A percentile compares a stretch with the other conserved stretches of the same genome.
Evolutionary conservation across 83 land plant species (phyloP).

Genomic region (Isoetes engelmannii): DNA sequence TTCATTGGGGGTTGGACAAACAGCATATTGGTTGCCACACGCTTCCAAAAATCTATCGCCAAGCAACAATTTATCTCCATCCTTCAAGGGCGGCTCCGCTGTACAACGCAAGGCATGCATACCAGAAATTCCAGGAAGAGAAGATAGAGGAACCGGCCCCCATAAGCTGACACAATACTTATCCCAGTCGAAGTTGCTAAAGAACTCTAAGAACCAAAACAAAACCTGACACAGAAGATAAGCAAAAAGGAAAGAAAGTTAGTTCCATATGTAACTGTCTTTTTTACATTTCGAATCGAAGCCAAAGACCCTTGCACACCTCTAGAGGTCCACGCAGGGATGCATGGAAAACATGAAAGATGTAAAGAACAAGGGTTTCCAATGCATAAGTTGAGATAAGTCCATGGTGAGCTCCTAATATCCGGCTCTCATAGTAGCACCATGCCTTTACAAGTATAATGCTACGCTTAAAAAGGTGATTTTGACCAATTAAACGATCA

Average conservation of each 20-base stretch:
- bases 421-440: slow-evolving; percentile 99
- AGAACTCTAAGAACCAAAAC: slow-evolving; percentile 78
- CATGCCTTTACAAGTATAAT: slow-evolving; percentile 96
- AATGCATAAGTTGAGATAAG: slow-evolving; percentile 96
- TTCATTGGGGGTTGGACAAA: slow-evolving; percentile 49
- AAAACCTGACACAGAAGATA: slow-evolving; percentile 48
- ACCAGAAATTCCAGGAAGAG: slow-evolving; percentile 75
- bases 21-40: slow-evolving; percentile 58
- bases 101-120: slow-evolving; percentile 17
- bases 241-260: too few species aligned
- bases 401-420: slow-evolving; percentile 94
- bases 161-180: slow-evolving; percentile 82
- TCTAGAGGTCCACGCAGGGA: slow-evolving; percentile 90
- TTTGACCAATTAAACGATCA: slow-evolving; percentile 65
- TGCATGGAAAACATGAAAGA: slow-evolving; percentile 89
- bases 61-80: slow-evolving; percentile 62
- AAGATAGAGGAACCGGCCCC: slow-evolving; percentile 87
- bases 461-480: slow-evolving; percentile 95
- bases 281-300: background rate
- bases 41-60: slow-evolving; percentile 50
- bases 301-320: slow-evolving; percentile 40
- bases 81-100: slow-evolving; percentile 81
- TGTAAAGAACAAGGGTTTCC: slow-evolving; percentile 95
- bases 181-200: slow-evolving; percentile 97
- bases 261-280: too few species aligned